Base-by-base conservation (phyloP, 75 land plant species). In the Pinus taeda region DNA sequence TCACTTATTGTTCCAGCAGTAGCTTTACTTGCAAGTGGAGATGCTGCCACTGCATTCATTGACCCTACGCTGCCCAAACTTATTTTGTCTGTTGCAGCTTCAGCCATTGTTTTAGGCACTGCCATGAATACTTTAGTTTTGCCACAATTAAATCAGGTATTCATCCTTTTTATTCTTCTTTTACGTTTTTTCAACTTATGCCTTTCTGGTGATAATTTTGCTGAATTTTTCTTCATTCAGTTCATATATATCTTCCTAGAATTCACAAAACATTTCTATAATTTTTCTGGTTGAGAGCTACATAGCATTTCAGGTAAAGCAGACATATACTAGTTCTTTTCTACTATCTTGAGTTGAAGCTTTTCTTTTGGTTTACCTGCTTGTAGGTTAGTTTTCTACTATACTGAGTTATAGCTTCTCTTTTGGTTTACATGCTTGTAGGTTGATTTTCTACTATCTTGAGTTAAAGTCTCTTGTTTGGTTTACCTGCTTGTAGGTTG, bases 31-130 rank as follows among this genome's bases (percentile, higher is more conserved):
- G 94, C 98, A 8, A 79, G 88, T 81, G 90, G 97, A 65, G 97
- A 94, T 85, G 93, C 90, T 78, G 95, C 93, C 30, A 81, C 97
- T 37, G 90, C 88, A 73, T 71, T 96, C 11, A 89, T 96, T 82
- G 95, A 96, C 77, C 95, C 95, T 11, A 85, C 83, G 61, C 79
- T 96, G 66, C 93, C 97, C 24, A 89, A 87, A 73, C 55, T 88
- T 22, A 75, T 96, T 67, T 81, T 90, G 67, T 78, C 84, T 73
- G 85, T 84, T 60, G 90, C 86, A 37, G 80, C 89, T 73, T 80
- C 81, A 57, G 91, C 95, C 14, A 56, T 90, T 78, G 87, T 85
- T 45, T 20, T 94, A 24, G 99, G 95, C 45, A 81, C 91, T 79
- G 82, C 90, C 60, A 82, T 91, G 11, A 90, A 90, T 71, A 74